phyloP scores from a whole-genome alignment of 176 grass and related monocot genomes.

The Aegilops sharonensis region DNA sequence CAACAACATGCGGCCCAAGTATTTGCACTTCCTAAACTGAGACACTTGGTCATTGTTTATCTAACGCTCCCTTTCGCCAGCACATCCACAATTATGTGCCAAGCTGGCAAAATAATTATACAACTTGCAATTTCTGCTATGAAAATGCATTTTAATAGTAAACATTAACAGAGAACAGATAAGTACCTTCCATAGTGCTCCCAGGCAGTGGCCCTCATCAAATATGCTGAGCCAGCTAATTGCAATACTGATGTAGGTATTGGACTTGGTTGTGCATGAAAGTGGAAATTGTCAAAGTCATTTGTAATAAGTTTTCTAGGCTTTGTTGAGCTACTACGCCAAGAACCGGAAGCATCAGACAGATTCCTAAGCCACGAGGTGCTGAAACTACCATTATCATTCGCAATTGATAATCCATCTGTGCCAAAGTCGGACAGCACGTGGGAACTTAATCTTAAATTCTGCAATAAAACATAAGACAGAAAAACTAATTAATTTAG shows the following conservation, averaged over 20 bases:
- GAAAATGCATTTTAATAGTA: conserved; percentile 6
- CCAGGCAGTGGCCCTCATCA: conserved; percentile 89
- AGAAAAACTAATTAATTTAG: conserved; percentile 25
- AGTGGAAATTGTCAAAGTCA: conserved; percentile 86
- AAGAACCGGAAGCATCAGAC: conserved; percentile 38
- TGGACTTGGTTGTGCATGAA: conserved; percentile 77
- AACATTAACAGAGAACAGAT: conserved; percentile 30
- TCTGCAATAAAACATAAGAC: conserved; percentile 43
- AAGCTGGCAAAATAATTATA: neutral
- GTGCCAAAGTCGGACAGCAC: conserved; percentile 81
- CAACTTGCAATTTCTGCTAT: neutral
- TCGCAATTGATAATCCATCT: conserved; percentile 63
- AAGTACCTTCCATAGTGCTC: conserved; percentile 93
- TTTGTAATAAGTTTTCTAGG: conserved; percentile 47
- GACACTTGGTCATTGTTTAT: neutral
- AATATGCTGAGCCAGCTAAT: conserved; percentile 76
- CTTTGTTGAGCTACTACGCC: conserved; percentile 32
- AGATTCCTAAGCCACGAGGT: conserved; percentile 92
- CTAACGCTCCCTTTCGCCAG: neutral
- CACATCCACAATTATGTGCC: conserved; percentile 1
- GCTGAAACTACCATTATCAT: conserved; percentile 93
- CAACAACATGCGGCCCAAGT: conserved; percentile 3
- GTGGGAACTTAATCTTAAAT: conserved; percentile 71
- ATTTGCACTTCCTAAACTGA: conserved; percentile 21
- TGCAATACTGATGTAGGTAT: conserved; percentile 80